These are phyloP conservation scores for Phytopythium mirpurense DNA, from an alignment of 352 stramenopile species.

Conservation along the genomic window DNA sequence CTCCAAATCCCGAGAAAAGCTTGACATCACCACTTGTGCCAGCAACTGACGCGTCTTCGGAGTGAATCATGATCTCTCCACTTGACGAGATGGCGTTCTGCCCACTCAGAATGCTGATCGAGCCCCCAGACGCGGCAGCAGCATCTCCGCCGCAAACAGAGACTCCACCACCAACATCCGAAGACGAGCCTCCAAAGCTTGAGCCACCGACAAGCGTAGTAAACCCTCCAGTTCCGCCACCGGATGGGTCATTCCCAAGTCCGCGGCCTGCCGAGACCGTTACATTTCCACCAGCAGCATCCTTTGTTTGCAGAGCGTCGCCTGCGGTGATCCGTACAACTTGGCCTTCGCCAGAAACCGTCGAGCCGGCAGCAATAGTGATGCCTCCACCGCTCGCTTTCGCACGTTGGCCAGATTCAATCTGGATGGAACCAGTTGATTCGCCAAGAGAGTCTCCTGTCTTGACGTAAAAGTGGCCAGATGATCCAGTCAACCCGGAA, in stretches of 20 bases:
- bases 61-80: conserved; percentile 32
- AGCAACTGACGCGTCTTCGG: conserved; percentile 19
- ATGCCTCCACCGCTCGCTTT: conserved; percentile 30
- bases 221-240: conserved; percentile 37
- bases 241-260: conserved; percentile 28
- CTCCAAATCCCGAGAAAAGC: conserved; percentile 18
- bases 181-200: conserved; percentile 35
- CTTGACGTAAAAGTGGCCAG: conserved; percentile 30
- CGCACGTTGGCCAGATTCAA: conserved; percentile 41
- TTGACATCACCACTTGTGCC: conserved; percentile 34
- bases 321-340: conserved; percentile 31
- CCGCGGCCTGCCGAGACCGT: conserved; percentile 31
- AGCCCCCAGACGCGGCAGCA: conserved; percentile 34
- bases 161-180: conserved; percentile 40
- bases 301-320: conserved; percentile 30
- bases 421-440: conserved; percentile 33
- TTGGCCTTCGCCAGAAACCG: conserved; percentile 28
- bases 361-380: conserved; percentile 28
- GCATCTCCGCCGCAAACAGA: conserved; percentile 32
- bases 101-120: conserved; percentile 38
- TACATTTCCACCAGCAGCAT: conserved; percentile 29
- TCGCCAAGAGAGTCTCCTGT: conserved; percentile 30
- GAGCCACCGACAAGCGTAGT: conserved; percentile 33
- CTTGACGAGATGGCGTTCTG: conserved; percentile 39
- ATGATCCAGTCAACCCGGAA: conserved; percentile 29